phyloP scores from a whole-genome alignment of 2,329 filamentous ascomycete species.

The Grosmannia huntii region DNA sequence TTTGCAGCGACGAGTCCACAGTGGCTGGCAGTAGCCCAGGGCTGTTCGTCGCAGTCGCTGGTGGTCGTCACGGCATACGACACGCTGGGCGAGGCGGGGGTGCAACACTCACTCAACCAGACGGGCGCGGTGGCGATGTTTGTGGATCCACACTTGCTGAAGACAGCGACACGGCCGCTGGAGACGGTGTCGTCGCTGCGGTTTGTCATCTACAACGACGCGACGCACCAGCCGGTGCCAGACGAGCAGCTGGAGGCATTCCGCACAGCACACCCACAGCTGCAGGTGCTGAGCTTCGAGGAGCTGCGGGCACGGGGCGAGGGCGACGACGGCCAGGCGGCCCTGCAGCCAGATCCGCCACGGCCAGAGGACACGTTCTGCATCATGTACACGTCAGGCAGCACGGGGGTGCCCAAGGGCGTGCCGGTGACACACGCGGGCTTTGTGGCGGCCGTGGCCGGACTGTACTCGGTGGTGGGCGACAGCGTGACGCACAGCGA shows the following conservation, averaged over 20 bases:
- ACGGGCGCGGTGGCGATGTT: conserved; percentile 75
- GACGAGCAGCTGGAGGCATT: conserved; percentile 41
- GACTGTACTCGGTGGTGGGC: conserved; percentile 65
- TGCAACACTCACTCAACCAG: conserved; percentile 76
- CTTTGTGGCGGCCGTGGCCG: conserved; percentile 72
- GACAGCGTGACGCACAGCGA: conserved; percentile 68
- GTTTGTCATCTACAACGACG: conserved; percentile 50
- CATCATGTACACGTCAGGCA: conserved; percentile 78
- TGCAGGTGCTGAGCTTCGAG: conserved; percentile 40
- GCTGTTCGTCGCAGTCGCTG: conserved; percentile 69
- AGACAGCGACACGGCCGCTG: conserved; percentile 43
- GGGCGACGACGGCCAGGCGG: conserved; percentile 53
- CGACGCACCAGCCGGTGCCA: conserved; percentile 34
- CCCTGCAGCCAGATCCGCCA: conserved; percentile 54
- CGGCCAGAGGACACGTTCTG: conserved; percentile 69
- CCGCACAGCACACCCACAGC: conserved; percentile 39
- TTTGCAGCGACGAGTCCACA: conserved; percentile 75
- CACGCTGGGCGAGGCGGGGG: conserved; percentile 71
- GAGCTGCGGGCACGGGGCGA: conserved; percentile 46
- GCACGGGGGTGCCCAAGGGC: conserved; percentile 80
- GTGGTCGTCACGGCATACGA: conserved; percentile 92
- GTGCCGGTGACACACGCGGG: conserved; percentile 70
- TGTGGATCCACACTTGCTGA: conserved; percentile 66
- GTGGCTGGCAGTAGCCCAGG: conserved; percentile 76
- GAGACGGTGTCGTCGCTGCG: conserved; percentile 43